Evolutionary conservation across 345 rosid genomes (phyloP).

Genomic region (Rhizophora apiculata): DNA sequence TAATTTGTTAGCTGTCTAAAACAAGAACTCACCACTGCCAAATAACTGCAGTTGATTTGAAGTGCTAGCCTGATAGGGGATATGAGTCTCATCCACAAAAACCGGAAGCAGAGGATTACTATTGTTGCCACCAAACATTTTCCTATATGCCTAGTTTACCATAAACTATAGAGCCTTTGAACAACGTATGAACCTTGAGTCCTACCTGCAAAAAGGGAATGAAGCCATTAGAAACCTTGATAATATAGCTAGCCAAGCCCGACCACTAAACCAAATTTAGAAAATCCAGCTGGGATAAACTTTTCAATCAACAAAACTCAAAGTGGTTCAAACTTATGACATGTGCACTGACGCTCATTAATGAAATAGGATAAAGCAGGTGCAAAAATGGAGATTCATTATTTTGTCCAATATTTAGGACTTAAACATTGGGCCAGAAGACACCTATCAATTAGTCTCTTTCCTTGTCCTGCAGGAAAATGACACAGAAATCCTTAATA

Average conservation of each 20-base stretch:
- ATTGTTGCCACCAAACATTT: slow-evolving; percentile 72
- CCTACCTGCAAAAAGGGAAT: slow-evolving; percentile 30
- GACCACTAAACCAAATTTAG: too few relatives aligned
- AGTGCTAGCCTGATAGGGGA: slow-evolving; percentile 56
- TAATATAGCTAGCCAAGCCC: background rate
- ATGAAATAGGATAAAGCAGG: too few relatives aligned
- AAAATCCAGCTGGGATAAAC: background rate
- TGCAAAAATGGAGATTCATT: too few relatives aligned
- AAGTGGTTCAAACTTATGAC: too few relatives aligned
- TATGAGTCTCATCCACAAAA: slow-evolving; percentile 46
- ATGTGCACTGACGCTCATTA: too few relatives aligned
- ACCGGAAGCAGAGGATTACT: slow-evolving; percentile 50
- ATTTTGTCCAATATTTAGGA: too few relatives aligned
- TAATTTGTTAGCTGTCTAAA: background rate
- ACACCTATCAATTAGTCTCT: too few relatives aligned
- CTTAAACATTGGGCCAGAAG: too few relatives aligned
- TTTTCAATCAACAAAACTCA: background rate
- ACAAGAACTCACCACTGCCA: slow-evolving; percentile 50
- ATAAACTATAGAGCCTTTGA: slow-evolving; percentile 21
- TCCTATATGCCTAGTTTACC: slow-evolving; percentile 15
- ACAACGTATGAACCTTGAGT: slow-evolving; percentile 2
- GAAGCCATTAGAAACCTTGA: background rate
- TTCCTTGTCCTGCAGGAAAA: too few relatives aligned
- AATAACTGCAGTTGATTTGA: slow-evolving; percentile 72
- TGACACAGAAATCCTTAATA: background rate